phyloP scores from a whole-genome alignment of 257 asterid genomes.

The Ballota nigra region DNA sequence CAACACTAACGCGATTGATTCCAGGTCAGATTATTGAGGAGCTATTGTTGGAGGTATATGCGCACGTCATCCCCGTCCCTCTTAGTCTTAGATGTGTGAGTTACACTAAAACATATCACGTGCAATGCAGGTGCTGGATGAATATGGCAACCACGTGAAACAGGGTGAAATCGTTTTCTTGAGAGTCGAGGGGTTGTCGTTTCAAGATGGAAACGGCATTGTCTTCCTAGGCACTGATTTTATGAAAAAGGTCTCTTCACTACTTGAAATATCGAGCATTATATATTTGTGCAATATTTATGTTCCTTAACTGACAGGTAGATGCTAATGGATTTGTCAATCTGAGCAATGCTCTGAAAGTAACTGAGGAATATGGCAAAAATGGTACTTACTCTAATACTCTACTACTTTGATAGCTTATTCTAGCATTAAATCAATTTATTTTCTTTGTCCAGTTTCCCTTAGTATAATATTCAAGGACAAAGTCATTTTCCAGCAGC shows the following conservation, averaged over 20 bases:
- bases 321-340: background rate
- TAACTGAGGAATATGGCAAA: background rate
- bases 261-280: background rate
- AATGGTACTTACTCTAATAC: background rate
- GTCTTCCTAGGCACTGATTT: slow-evolving; percentile 18
- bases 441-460: background rate
- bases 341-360: background rate
- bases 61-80: background rate
- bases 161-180: slow-evolving; percentile 36
- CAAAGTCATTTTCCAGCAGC: background rate
- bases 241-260: slow-evolving; percentile 22
- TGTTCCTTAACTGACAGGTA: background rate
- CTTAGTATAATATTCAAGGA: background rate
- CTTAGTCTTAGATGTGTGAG: too few relatives aligned
- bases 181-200: slow-evolving; percentile 46
- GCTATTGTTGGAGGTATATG: slow-evolving; percentile 42
- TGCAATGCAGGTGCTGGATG: slow-evolving; percentile 54
- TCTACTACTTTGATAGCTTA: background rate
- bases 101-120: too few relatives aligned
- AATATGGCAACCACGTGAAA: slow-evolving; percentile 48
- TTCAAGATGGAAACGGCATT: slow-evolving; percentile 35
- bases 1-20: slow-evolving; percentile 25
- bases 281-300: too few relatives aligned
- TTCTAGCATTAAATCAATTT: background rate
- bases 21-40: slow-evolving; percentile 53